Base-by-base conservation (phyloP, 176 grass and related monocot species). In the Oryza meridionalis region DNA sequence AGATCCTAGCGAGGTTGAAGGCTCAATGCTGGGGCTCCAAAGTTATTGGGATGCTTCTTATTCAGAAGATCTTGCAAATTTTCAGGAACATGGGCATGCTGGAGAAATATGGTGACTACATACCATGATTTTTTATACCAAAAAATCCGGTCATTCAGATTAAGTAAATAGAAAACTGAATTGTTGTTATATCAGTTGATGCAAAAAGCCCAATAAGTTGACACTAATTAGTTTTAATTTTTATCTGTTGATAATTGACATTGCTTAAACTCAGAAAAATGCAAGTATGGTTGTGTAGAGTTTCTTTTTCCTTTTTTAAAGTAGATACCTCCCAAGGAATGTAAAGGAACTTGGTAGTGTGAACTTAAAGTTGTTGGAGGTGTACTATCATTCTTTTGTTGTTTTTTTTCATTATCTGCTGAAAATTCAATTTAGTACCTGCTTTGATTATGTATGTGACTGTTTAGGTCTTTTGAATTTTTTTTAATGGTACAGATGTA, bases 21-120 rank as follows among this genome's bases (percentile, higher is more conserved):
- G 85, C 77, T 99, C 96, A 81, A 72, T 96, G 81, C 55, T 99
- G 26, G 96, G 96, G 43, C 84, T 99, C 8, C 96, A 96, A 85
- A 96, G 91, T 85, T 96, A 96, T 86, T 99, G 96, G 96, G 85
- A 99, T 27, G 72, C 93, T 77, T 88, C 91, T 89, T 99, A 99
- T 82, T 87, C 90, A 11, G 91, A 99, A 84, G 93, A 99, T 90
- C 90, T 99, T 70, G n/a, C 87, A 58, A 99, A 99, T 96, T 99
- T 92, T 91, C 89, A 85, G 37, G 85, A 94, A 78, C 91, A 95
- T 74, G 93, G 93, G 12, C 89, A 94, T 67, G 86, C 89, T 81
- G 96, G 96, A 74, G 96, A 99, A 89, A 91, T 96, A 88, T 99
- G 96, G 96, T 99, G 59, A 84, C 40, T 9, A 49, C 31, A 70